These are phyloP conservation scores for Mallotus japonicus DNA, from an alignment of 441 rosid species.

Conservation along the genomic window DNA sequence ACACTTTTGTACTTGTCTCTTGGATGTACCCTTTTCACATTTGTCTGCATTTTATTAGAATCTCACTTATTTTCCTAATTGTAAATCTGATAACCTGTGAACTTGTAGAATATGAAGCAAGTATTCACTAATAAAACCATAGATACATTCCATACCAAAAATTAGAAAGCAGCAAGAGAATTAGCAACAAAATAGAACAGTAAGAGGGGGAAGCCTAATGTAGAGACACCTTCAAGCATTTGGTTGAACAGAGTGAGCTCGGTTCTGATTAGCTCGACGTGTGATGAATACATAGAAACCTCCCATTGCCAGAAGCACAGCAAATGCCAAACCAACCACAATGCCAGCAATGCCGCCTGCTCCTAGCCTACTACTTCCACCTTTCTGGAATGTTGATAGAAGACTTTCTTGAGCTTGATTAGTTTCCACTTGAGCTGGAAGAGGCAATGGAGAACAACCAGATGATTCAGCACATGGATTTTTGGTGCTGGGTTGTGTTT, in stretches of 20 bases:
- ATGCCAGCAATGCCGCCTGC: conserved; percentile 47
- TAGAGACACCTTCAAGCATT: conserved; percentile 29
- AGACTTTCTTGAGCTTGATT: conserved; percentile 39
- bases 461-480: conserved; percentile 37
- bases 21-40: too few relatives aligned
- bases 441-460: conserved; percentile 67
- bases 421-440: conserved; percentile 56
- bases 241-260: conserved; percentile 36
- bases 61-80: neutral
- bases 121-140: conserved; percentile 12
- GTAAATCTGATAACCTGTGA: neutral
- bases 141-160: conserved; percentile 14
- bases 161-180: neutral
- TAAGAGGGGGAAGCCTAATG: conserved; percentile 10
- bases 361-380: conserved; percentile 33
- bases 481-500: conserved; percentile 29
- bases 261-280: conserved; percentile 37
- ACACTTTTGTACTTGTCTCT: too few relatives aligned
- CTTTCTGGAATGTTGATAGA: conserved; percentile 26
- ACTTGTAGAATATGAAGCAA: neutral
- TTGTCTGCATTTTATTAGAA: neutral
- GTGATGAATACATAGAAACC: conserved; percentile 33
- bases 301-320: conserved; percentile 39
- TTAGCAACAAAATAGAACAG: neutral
- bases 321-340: conserved; percentile 49